These are phyloP conservation scores for Agrocybe pediades DNA, from an alignment of 768 basidiomycete genomes.

Conservation along the genomic window DNA sequence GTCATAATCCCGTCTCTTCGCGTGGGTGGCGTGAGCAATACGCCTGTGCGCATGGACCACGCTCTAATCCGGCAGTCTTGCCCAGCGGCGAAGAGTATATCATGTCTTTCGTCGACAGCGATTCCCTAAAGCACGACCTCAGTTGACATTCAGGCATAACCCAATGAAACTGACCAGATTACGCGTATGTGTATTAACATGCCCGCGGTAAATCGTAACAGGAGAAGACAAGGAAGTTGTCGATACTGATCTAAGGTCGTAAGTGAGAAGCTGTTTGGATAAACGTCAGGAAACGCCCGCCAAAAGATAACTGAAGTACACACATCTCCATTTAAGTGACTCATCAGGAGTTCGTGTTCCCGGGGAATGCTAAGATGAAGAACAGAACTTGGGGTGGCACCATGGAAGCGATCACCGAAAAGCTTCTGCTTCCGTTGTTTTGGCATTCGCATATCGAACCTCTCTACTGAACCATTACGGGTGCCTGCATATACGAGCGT, in stretches of 20 bases:
- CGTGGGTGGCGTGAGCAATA: conserved; percentile 30
- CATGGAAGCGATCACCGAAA: conserved; percentile 36
- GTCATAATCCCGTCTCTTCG: conserved; percentile 1
- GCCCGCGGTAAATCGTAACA: conserved; percentile 49
- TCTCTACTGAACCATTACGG: conserved; percentile 58
- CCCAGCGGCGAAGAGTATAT: conserved; percentile 70
- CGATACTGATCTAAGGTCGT: conserved; percentile 60
- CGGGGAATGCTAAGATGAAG: conserved; percentile 51
- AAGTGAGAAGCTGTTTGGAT: conserved; percentile 52
- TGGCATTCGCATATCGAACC: conserved; percentile 58
- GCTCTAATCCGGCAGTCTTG: conserved; percentile 63
- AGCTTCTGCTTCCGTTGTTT: conserved; percentile 38
- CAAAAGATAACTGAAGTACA: conserved; percentile 19
- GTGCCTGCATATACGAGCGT: conserved; percentile 54
- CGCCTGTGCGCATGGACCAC: conserved; percentile 68
- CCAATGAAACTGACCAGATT: conserved; percentile 45
- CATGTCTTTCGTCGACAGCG: conserved; percentile 53
- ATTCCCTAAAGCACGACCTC: conserved; percentile 52
- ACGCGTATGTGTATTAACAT: conserved; percentile 55
- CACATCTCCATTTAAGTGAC: conserved; percentile 64
- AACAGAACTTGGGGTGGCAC: conserved; percentile 43
- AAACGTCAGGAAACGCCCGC: neutral
- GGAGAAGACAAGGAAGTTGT: conserved; percentile 37
- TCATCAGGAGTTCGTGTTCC: conserved; percentile 55
- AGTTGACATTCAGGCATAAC: neutral